phyloP scores from a whole-genome alignment of 2,329 filamentous ascomycete species.

The Cryphonectria naterciae region DNA sequence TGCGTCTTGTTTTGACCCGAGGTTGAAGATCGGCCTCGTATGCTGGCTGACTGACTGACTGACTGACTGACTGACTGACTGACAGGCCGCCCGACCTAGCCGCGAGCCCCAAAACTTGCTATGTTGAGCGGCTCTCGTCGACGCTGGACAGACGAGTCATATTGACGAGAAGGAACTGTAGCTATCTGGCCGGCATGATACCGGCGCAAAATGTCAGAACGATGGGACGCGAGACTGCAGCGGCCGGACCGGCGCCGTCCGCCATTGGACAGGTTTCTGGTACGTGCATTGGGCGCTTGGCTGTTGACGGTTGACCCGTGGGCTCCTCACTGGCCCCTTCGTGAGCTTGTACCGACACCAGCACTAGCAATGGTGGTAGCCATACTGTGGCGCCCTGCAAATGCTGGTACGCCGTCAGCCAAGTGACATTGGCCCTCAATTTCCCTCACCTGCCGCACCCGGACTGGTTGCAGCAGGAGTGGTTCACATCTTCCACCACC shows the following conservation, averaged over 20 bases:
- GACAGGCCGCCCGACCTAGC: constrained; percentile 2
- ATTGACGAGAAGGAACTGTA: neutral
- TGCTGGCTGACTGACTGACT: neutral
- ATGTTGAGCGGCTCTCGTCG: neutral
- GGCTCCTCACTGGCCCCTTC: neutral
- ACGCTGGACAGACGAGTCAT: constrained; percentile 2
- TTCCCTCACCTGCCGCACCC: constrained; percentile 8
- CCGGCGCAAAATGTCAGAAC: neutral
- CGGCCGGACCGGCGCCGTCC: constrained; percentile 1
- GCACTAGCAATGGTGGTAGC: neutral
- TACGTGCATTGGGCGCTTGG: neutral
- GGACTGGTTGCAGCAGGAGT: neutral
- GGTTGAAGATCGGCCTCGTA: neutral
- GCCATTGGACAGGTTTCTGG: neutral
- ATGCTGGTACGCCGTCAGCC: neutral
- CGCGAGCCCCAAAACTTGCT: neutral
- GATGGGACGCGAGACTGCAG: neutral
- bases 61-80: neutral
- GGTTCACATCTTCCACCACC: neutral
- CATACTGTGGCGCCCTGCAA: constrained; percentile 1
- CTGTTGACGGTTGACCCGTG: neutral
- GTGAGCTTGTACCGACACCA: neutral
- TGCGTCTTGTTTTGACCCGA: neutral
- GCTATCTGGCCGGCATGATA: neutral
- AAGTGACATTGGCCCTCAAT: constrained; percentile 2